Conservation (phyloP, 495 filamentous ascomycete genomes). For the Amniculicola lignicola region DNA sequence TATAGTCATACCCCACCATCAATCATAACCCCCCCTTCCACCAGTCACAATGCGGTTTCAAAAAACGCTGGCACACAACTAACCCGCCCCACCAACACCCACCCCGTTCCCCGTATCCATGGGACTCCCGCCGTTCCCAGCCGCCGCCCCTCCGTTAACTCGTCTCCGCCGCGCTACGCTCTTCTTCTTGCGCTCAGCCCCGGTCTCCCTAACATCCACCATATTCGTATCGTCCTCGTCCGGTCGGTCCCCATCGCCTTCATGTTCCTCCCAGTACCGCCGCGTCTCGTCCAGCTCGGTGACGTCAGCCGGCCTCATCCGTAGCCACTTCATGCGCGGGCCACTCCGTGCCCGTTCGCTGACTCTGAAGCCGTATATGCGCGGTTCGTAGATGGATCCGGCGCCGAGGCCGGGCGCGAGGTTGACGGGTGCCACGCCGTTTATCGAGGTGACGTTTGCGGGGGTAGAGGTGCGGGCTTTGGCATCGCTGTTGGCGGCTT, state of each 20-base stretch:
- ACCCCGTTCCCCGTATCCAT: slow-evolving; percentile 33
- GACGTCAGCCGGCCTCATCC: slow-evolving; percentile 75
- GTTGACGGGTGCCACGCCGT: slow-evolving; percentile 78
- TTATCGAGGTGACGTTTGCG: slow-evolving; percentile 61
- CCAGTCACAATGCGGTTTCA: no score
- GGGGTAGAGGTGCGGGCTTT: slow-evolving; percentile 30
- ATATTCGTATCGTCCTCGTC: slow-evolving; percentile 48
- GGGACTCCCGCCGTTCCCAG: slow-evolving; percentile 34
- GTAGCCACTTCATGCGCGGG: slow-evolving; percentile 94
- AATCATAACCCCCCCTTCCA: no score
- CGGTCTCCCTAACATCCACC: slow-evolving; percentile 46
- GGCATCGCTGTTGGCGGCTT: slow-evolving; percentile 18
- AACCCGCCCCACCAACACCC: background rate
- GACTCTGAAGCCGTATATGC: slow-evolving; percentile 94
- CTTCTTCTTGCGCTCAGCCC: slow-evolving; percentile 31
- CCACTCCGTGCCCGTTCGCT: slow-evolving; percentile 81
- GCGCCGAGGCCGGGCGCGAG: slow-evolving; percentile 82
- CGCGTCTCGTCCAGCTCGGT: slow-evolving; percentile 77
- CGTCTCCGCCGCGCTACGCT: slow-evolving; percentile 31
- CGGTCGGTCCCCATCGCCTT: slow-evolving; percentile 40
- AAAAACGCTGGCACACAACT: no score
- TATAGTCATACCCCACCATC: no score
- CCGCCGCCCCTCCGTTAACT: slow-evolving; percentile 21
- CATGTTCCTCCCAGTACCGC: slow-evolving; percentile 43
- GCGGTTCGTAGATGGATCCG: slow-evolving; percentile 85